Base-by-base conservation (phyloP, 805 yeast species). In the Cyberlindnera mrakii region DNA sequence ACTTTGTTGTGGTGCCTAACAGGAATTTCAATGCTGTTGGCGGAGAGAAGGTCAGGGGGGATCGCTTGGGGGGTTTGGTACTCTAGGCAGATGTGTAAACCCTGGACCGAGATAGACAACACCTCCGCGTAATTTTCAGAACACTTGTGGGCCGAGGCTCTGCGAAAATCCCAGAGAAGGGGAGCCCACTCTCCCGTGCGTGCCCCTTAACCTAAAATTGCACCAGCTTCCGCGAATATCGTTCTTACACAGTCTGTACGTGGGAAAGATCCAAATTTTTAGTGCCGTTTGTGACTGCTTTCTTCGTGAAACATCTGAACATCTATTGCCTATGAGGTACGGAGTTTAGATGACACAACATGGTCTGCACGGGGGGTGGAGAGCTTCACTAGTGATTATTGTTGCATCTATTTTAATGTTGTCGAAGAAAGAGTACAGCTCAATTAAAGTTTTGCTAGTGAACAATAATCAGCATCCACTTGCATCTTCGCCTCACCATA, bases 281-380 rank as follows among this genome's bases (percentile, higher is more conserved):
- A 34, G 1, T 19, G 11, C 6, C 6, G n/a, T 34, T n/a, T 34
- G 52, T 50, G 52, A 50, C 53, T 50, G 53, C 46, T 39, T 30
- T 52, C 53, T 40, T 53, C 40, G 46, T 40, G 17, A 53, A 18
- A 50, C 43, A 62, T 52, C 58, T 55, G 64, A 19, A 62, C 55
- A 35, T 55, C 47, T 31, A 3, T 9, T 14, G 6, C 9, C 13
- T 11, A 4, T 29, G 10, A 11, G 35, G 35, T 23, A 8, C 16
- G 31, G 20, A 15, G 44, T 16, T 27, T 35, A 36, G 29, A 13
- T 30, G 38, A 35, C 38, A 35, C 30, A 23, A 15, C 10, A 9
- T 14, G 3, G 35, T 2, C 7, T 14, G 16, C 7, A 19, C n/a
- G 3, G 4, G 16, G 15, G 9, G 33, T 10, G 16, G 6, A 14